Evolutionary conservation across 163 green algal species (phyloP).

Genomic region (Trebouxia gelatinosa): DNA sequence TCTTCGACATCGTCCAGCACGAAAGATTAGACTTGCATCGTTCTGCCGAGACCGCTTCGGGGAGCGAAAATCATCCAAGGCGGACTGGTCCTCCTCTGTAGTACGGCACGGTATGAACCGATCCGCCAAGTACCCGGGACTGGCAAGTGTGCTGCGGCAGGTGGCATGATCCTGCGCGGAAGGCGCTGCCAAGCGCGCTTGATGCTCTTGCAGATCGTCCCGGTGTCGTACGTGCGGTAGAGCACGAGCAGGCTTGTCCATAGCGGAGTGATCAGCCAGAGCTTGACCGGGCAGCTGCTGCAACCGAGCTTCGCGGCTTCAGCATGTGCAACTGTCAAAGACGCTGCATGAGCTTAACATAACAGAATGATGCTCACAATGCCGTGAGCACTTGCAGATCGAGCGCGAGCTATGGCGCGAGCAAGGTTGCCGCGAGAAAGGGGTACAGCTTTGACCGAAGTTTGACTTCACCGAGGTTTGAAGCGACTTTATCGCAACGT

Average conservation of each 20-base stretch:
- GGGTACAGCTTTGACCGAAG: too few relatives aligned
- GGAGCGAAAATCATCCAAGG: neutral
- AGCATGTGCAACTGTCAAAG: neutral
- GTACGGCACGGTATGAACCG: neutral
- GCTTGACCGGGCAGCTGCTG: neutral
- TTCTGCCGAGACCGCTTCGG: neutral
- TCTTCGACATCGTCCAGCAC: too few relatives aligned
- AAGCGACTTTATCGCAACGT: neutral
- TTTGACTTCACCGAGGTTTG: too few relatives aligned
- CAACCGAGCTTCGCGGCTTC: neutral
- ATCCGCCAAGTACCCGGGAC: neutral
- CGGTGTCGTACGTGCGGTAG: neutral
- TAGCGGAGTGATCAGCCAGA: neutral
- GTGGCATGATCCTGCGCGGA: neutral
- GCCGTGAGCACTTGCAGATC: neutral
- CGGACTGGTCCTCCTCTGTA: constrained; percentile 8
- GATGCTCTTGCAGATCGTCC: neutral
- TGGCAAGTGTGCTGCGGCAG: neutral
- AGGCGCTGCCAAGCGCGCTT: neutral
- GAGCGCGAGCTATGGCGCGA: neutral
- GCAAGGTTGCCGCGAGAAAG: too few relatives aligned
- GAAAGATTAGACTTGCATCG: neutral
- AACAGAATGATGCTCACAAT: neutral
- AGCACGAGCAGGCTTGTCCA: neutral
- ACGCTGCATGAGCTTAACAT: neutral